These are phyloP conservation scores for Penicillium janthinellum DNA, from an alignment of 2,329 filamentous ascomycete genomes.

Conservation along the genomic window DNA sequence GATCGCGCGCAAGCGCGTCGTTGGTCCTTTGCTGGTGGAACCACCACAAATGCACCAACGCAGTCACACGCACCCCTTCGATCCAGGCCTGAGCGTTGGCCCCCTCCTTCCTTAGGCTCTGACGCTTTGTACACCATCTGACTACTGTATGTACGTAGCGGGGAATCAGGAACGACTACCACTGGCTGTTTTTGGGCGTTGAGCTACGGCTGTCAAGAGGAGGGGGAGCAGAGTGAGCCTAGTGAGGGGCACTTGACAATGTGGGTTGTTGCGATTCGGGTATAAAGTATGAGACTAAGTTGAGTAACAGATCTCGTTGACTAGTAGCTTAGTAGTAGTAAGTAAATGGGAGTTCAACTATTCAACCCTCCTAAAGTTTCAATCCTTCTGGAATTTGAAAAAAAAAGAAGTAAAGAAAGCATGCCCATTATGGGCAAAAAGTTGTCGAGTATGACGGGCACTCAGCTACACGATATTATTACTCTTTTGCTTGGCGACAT, in stretches of 20 bases:
- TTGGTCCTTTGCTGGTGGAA: constrained; percentile 1
- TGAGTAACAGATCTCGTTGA: no score
- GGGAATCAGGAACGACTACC: constrained; percentile 30
- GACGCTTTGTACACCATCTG: constrained; percentile 12
- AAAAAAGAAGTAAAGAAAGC: no score
- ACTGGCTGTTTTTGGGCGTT: constrained; percentile 25
- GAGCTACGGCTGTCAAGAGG: background rate
- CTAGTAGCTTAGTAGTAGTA: no score
- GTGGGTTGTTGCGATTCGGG: background rate
- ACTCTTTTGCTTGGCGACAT: no score
- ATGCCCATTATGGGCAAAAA: no score
- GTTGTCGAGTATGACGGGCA: no score
- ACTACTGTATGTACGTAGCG: constrained; percentile 18
- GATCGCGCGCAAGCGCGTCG: background rate
- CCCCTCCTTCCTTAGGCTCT: background rate
- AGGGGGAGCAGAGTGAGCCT: constrained; percentile 1
- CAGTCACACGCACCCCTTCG: constrained; percentile 14
- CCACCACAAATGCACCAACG: background rate
- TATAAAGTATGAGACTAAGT: no score
- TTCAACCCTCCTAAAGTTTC: no score
- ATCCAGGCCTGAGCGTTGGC: constrained; percentile 20
- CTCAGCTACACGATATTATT: no score
- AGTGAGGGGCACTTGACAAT: background rate
- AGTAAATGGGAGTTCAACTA: no score
- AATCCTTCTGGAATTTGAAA: no score